These are phyloP conservation scores for Kwoniella heveanensis DNA, from an alignment of 768 basidiomycete species.

Conservation along the genomic window DNA sequence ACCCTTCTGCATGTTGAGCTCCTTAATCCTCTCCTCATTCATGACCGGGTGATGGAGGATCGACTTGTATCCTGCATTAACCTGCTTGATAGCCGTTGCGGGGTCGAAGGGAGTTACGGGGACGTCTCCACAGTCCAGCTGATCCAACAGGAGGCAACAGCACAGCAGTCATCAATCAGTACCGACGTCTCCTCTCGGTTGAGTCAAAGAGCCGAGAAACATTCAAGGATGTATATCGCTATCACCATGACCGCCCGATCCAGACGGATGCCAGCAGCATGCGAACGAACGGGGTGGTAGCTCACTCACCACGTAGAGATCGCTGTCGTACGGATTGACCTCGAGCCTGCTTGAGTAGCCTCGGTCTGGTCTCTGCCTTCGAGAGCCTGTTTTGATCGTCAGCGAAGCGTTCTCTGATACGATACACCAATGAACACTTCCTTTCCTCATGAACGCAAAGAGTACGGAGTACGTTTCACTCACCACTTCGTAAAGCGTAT, in stretches of 20 bases:
- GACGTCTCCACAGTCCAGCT: constrained; percentile 84
- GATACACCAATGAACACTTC: too few species aligned
- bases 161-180: too few species aligned
- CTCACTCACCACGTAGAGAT: constrained; percentile 41
- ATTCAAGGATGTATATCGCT: too few species aligned
- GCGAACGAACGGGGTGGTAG: too few species aligned
- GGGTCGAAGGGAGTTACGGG: constrained; percentile 81
- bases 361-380: constrained; percentile 39
- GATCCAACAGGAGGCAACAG: background rate
- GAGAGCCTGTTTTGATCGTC: constrained; percentile 40
- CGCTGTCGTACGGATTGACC: constrained; percentile 47
- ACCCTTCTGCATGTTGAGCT: constrained; percentile 36
- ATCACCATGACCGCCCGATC: background rate
- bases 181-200: too few species aligned
- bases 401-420: background rate
- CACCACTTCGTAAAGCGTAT: constrained; percentile 69
- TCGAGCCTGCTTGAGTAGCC: constrained; percentile 36
- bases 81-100: constrained; percentile 77
- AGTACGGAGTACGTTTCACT: constrained; percentile 4
- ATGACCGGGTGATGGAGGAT: constrained; percentile 66
- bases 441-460: too few species aligned
- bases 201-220: too few species aligned
- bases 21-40: constrained; percentile 20
- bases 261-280: too few species aligned
- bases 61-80: constrained; percentile 80